Base-by-base conservation (phyloP, 2,329 filamentous ascomycete species). In the Trichophyton equinum region DNA sequence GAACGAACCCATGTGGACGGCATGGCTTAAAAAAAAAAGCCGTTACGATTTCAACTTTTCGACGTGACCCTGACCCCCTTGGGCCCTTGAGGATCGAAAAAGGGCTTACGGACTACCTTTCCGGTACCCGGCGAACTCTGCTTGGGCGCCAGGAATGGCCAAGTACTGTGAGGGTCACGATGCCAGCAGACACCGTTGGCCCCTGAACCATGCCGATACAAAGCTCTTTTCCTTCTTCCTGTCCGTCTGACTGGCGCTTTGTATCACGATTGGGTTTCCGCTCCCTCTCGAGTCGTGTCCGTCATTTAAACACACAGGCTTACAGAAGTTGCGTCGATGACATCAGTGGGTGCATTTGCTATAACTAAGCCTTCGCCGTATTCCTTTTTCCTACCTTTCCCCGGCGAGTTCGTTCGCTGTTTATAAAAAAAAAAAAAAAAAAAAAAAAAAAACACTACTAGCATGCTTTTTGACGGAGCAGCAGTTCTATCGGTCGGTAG, bases 101-200 rank as follows among this genome's bases (percentile, higher is more conserved):
- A 20, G 47, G 27, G 22, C 18, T 25, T 53, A 53, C 49, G 22
- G 49, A 25, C 49, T 27, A 53, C 49, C 49, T 27, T 53, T 53
- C 49, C 49, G 49, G 49, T 33, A 53, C 49, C 49, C 49, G 49
- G 49, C 49, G 49, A 53, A 53, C 49, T 53, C 49, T 53, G 49
- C 49, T 53, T 53, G 25, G 13, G 27, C 25, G 25, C 6, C 27
- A 53, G 49, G 49, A 53, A 25, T 53, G 49, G 49, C 44, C 49
- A 53, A 33, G 49, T 53, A 53, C 18, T 22, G 18, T 27, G 46
- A 25, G 22, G 22, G 49, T 53, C 49, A 53, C 49, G 49, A 53
- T 53, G 49, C 18, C 49, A 53, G 22, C 49, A 30, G 49, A 38
- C 33, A 38, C 33, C 9, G 22, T 30, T 11, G 49, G 27, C 49